Evolutionary conservation across 148 eudicot species (phyloP).

Genomic region (Suaeda aralocaspica): DNA sequence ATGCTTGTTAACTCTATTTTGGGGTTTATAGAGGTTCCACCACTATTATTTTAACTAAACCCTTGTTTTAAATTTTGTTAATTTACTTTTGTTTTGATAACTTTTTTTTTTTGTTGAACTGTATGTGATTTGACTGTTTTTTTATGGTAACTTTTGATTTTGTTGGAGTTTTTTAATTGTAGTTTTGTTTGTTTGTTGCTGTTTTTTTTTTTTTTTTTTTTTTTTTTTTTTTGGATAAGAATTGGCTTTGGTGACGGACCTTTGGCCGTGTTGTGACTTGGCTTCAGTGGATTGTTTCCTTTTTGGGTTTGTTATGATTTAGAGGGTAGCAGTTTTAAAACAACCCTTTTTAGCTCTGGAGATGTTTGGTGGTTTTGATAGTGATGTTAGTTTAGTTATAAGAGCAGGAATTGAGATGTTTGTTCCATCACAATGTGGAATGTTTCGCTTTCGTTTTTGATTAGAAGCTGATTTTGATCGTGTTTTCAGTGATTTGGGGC

Average conservation of each 20-base stretch:
- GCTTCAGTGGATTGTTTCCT: neutral
- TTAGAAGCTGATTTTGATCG: neutral
- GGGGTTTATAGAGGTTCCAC: slow-evolving; percentile 68
- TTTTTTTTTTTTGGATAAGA: too few species aligned
- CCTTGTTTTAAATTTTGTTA: slow-evolving; percentile 15
- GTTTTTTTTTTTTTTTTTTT: neutral
- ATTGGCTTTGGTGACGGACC: too few species aligned
- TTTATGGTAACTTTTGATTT: slow-evolving; percentile 14
- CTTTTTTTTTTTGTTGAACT: slow-evolving; percentile 8
- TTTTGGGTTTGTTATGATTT: neutral
- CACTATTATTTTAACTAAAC: slow-evolving; percentile 7
- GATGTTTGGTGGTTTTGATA: too few species aligned
- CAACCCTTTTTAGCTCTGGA: too few species aligned
- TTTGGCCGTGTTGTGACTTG: neutral
- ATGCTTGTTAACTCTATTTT: slow-evolving; percentile 99
- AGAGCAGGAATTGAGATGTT: neutral
- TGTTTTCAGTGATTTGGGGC: neutral
- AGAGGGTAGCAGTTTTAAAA: too few species aligned
- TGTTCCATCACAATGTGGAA: neutral
- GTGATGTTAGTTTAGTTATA: too few species aligned
- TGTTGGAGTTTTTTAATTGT: neutral
- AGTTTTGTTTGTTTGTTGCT: neutral
- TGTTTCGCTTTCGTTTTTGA: neutral
- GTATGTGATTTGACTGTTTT: slow-evolving; percentile 9
- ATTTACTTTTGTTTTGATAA: slow-evolving; percentile 18